Base-by-base conservation (phyloP, 2,329 filamentous ascomycete genomes). In the Aspergillus thermomutatus region DNA sequence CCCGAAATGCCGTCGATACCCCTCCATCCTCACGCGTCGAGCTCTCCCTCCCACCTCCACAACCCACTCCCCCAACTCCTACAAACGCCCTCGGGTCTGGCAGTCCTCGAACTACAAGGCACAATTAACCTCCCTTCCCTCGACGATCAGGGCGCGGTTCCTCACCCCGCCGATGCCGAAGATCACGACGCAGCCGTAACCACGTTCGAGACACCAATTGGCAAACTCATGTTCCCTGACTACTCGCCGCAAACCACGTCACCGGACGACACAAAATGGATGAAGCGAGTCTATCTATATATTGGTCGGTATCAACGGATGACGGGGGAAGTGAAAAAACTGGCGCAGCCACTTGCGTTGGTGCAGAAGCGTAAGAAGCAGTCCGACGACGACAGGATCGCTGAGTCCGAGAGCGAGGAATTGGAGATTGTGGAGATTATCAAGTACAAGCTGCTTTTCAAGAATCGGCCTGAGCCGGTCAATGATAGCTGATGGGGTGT, bases 61-160 rank as follows among this genome's bases (percentile, higher is more conserved):
- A 85, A 83, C 65, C 87, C 90, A 3, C 83, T 97, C 4, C 94
- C 94, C 1, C 74, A 83, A n/a, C 81, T 96, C 60, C 84, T 97
- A 17, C 90, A 92, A 66, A 97, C 93, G 0, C 94, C 94, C 0
- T 87, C 89, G 0, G 94, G 94, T 51, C 84, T 97, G 43, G 93
- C 93, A 19, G 81, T 99, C 48, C 80, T 99, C 56, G 94, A 97
- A 77, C 84, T 99, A 14, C 94, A 99, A 79, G 94, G 92, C 59
- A 91, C 86, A 14, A 87, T 99, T 76, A 93, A 95, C 73, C 80
- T 92, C 1, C 87, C 91, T 7, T 61, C 76, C 2, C 63, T 71
- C 28, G 65, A 62, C 75, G 37, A 58, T 58, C 21, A 56, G 41
- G 8, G 43, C 21, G 43, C 43, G 6, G 43, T 25, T 26, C 21